These are phyloP conservation scores for Fusarium sterilihyphosum DNA, from an alignment of 2,329 filamentous ascomycete species.

Conservation along the genomic window DNA sequence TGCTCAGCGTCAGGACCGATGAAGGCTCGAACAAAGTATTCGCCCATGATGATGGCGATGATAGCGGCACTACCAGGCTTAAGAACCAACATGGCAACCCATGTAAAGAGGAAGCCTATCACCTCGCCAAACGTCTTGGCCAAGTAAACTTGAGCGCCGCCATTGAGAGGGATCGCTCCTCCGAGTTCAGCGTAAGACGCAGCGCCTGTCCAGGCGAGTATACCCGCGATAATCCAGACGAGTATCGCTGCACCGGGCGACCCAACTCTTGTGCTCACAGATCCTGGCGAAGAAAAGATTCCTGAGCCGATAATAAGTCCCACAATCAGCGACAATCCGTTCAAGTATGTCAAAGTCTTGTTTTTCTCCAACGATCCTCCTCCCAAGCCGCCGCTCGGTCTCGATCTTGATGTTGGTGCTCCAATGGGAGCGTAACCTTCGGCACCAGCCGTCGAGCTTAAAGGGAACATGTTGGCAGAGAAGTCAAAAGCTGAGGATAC, in stretches of 20 bases:
- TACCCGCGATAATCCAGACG: slow-evolving; percentile 91
- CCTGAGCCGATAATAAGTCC: slow-evolving; percentile 95
- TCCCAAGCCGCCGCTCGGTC: slow-evolving; percentile 63
- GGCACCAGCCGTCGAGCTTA: slow-evolving; percentile 80
- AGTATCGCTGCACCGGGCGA: slow-evolving; percentile 90
- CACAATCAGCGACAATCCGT: slow-evolving; percentile 89
- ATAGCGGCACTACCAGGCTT: slow-evolving; percentile 95
- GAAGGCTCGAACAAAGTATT: slow-evolving; percentile 90
- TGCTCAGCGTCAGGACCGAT: slow-evolving; percentile 87
- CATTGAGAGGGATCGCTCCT: slow-evolving; percentile 94
- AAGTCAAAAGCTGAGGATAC: slow-evolving; percentile 96
- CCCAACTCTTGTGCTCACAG: slow-evolving; percentile 90
- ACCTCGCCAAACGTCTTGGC: slow-evolving; percentile 97
- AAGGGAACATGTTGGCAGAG: slow-evolving; percentile 88
- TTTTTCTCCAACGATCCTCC: slow-evolving; percentile 90
- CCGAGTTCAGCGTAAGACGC: slow-evolving; percentile 96
- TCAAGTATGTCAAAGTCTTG: slow-evolving; percentile 94
- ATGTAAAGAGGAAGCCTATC: slow-evolving; percentile 93
- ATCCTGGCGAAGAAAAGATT: slow-evolving; percentile 93
- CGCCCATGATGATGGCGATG: slow-evolving; percentile 96
- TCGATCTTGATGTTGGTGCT: slow-evolving; percentile 69
- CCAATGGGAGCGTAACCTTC: slow-evolving; percentile 87
- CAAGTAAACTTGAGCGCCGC: slow-evolving; percentile 91
- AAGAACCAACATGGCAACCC: slow-evolving; percentile 92
- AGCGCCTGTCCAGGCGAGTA: slow-evolving; percentile 95